Conservation (phyloP, 495 filamentous ascomycete genomes). For the Trichocladium uniseriatum region DNA sequence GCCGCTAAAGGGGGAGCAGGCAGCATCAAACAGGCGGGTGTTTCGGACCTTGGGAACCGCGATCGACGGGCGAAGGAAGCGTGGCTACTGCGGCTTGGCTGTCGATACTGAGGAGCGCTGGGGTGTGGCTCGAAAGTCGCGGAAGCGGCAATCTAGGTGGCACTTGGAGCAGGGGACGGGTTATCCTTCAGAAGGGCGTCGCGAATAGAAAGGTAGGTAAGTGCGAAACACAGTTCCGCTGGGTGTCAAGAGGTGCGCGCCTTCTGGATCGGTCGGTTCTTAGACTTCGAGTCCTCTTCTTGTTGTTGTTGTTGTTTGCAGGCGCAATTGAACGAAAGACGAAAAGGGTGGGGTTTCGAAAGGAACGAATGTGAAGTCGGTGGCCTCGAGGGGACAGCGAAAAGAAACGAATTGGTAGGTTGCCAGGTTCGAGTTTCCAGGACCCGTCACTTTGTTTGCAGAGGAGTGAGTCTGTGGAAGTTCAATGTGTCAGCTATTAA, state of each 20-base stretch:
- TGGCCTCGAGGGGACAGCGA: no score
- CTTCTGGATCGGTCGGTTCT: neutral
- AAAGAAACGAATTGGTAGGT: no score
- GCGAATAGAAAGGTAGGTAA: conserved; percentile 3
- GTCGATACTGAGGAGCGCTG: no score
- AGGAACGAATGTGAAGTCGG: no score
- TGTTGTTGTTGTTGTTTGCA: neutral
- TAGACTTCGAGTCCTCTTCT: no score
- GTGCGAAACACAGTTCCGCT: conserved; percentile 15
- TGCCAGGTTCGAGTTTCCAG: no score
- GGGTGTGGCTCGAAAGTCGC: no score
- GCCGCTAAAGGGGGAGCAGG: conserved; percentile 14
- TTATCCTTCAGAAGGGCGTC: neutral
- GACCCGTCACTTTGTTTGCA: no score
- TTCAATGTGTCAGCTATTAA: no score
- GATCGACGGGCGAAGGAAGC: conserved; percentile 5
- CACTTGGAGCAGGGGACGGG: neutral
- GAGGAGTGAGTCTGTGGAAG: no score
- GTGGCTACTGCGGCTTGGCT: no score
- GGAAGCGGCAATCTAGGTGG: neutral
- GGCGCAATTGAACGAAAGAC: neutral
- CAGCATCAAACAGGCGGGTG: conserved; percentile 13
- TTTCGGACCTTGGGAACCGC: conserved; percentile 11
- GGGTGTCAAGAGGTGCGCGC: neutral
- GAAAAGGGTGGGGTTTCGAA: no score